Conservation (phyloP, 208 protist genomes). For the Wallacemonas collosoma region DNA sequence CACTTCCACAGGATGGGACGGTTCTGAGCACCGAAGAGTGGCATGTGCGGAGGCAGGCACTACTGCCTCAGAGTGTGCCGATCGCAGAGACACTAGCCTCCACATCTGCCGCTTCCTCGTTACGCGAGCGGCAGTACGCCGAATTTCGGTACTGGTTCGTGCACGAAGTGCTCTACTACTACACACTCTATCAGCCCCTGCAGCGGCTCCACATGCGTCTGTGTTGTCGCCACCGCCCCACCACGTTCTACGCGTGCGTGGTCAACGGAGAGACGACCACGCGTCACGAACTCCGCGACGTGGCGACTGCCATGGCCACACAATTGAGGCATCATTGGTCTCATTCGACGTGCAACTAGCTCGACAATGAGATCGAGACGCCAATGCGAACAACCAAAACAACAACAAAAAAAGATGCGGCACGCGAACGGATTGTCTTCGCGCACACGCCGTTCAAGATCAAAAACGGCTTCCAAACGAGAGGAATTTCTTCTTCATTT, state of each 20-base stretch:
- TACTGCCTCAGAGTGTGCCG: too few species aligned
- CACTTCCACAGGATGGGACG: background rate
- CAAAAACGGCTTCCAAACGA: too few species aligned
- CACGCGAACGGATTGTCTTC: too few species aligned
- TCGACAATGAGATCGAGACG: too few species aligned
- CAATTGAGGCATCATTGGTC: conserved; percentile 7
- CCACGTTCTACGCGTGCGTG: conserved; percentile 15
- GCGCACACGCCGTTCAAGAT: too few species aligned
- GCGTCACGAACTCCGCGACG: background rate
- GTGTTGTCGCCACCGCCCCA: background rate
- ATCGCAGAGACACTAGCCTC: too few species aligned
- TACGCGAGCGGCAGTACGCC: conserved; percentile 34
- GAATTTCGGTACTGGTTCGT: conserved; percentile 79
- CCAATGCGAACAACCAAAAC: too few species aligned
- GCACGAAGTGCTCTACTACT: conserved; percentile 67
- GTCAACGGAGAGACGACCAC: conserved; percentile 21
- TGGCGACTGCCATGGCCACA: conserved; percentile 1
- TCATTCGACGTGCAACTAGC: too few species aligned
- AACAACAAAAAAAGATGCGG: too few species aligned
- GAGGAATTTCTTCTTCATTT: too few species aligned
- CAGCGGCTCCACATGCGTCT: conserved; percentile 21
- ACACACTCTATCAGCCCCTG: conserved; percentile 30
- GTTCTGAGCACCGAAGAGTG: conserved; percentile 1
- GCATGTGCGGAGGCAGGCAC: background rate
- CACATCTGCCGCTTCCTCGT: background rate